A percentile compares a stretch with the other conserved stretches of the same genome.
These are phyloP conservation scores for Pseudofabraea citricarpa DNA, from an alignment of 2,329 filamentous ascomycete genomes.

Conservation along the genomic window DNA sequence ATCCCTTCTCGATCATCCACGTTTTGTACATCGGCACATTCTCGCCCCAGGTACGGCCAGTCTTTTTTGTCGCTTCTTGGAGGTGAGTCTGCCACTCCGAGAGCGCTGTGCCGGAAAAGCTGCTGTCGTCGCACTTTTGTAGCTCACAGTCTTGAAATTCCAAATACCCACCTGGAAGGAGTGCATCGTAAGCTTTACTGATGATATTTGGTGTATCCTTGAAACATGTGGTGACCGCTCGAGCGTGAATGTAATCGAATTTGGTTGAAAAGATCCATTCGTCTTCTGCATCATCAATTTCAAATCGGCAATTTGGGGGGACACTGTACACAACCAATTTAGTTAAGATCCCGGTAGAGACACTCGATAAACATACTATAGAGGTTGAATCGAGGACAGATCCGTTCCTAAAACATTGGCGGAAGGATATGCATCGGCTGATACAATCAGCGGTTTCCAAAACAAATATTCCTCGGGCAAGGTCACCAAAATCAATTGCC, in stretches of 20 bases:
- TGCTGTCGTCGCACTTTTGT: neutral
- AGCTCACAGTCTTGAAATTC: constrained; percentile 23
- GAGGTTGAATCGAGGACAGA: constrained; percentile 54
- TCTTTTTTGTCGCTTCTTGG: neutral
- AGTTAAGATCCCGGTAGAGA: no score
- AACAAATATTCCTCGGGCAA: neutral
- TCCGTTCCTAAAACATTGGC: constrained; percentile 57
- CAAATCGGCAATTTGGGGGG: constrained; percentile 44
- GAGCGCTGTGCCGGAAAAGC: neutral
- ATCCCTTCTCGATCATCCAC: constrained; percentile 44
- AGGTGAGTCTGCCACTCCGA: neutral
- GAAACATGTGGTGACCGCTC: constrained; percentile 30
- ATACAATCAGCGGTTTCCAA: constrained; percentile 11
- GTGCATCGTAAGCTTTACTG: constrained; percentile 1
- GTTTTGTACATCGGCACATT: constrained; percentile 23
- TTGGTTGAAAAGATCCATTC: constrained; percentile 40
- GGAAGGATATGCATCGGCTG: constrained; percentile 36
- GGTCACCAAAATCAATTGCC: constrained; percentile 4
- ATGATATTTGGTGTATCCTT: constrained; percentile 2
- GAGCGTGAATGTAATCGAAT: constrained; percentile 45
- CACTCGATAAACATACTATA: constrained; percentile 40
- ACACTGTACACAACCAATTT: constrained; percentile 1
- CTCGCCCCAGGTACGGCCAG: neutral
- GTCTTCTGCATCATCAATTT: constrained; percentile 45
- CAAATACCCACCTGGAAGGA: constrained; percentile 21